Evolutionary conservation across 2,329 filamentous ascomycete genomes (phyloP).

Genomic region (Blumeriella jaapii): DNA sequence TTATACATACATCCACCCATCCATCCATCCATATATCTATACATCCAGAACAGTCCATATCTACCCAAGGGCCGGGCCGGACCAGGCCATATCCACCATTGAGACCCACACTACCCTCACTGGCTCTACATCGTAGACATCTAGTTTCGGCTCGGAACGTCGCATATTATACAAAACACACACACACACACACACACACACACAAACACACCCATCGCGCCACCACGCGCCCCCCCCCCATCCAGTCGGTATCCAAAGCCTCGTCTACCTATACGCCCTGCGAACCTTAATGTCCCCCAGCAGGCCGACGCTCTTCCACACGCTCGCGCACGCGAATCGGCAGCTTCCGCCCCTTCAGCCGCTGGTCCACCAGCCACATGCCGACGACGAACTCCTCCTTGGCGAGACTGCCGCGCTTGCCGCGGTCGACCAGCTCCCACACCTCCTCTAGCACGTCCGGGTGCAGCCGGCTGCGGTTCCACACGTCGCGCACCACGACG

Average conservation of each 20-base stretch:
- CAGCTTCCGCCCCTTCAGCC: constrained; percentile 67
- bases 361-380: constrained; percentile 72
- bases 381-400: constrained; percentile 72
- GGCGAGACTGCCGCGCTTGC: constrained; percentile 42
- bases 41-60: no score
- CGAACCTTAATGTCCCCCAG: constrained; percentile 25
- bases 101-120: no score
- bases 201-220: no score
- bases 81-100: no score
- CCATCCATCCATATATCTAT: no score
- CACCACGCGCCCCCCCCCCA: not conserved
- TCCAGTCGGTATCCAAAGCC: not conserved
- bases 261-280: not conserved
- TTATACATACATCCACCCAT: no score
- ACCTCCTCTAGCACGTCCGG: constrained; percentile 60
- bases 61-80: no score
- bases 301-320: constrained; percentile 70
- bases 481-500: constrained; percentile 64
- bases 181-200: no score
- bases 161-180: no score
- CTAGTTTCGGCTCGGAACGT: no score
- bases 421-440: constrained; percentile 61
- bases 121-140: no score
- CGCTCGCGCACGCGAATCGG: constrained; percentile 59
- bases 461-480: constrained; percentile 57